Percentiles rank a stretch among this genome's conserved stretches.
Conservation (phyloP, 2,329 filamentous ascomycete species). For the Fusarium heterosporum region DNA sequence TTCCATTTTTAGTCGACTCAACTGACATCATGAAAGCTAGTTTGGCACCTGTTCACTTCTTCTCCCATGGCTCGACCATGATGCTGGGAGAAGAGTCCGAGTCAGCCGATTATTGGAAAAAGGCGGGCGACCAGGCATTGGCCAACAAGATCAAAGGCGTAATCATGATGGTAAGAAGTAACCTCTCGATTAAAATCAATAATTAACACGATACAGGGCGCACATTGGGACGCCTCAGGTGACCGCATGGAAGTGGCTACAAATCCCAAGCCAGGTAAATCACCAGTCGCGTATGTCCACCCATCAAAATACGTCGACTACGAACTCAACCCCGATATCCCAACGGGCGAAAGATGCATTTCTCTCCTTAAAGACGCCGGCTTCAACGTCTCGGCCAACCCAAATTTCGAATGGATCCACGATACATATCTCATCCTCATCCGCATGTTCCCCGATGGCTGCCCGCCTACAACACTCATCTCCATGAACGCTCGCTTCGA, state of each 20-base stretch:
- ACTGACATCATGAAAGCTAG: constrained; percentile 19
- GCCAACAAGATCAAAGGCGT: constrained; percentile 38
- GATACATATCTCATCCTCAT: constrained; percentile 77
- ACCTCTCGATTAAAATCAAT: rapidly evolving
- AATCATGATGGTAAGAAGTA: constrained; percentile 34
- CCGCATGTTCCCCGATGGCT: constrained; percentile 74
- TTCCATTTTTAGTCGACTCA: no score
- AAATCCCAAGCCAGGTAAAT: constrained; percentile 70
- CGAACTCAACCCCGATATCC: constrained; percentile 69
- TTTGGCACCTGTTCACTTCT: constrained; percentile 41
- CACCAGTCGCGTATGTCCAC: constrained; percentile 74
- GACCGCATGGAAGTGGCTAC: constrained; percentile 70
- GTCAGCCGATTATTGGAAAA: constrained; percentile 41
- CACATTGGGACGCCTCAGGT: constrained; percentile 72
- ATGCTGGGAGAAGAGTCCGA: constrained; percentile 43
- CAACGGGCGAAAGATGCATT: constrained; percentile 62
- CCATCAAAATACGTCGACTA: constrained; percentile 74
- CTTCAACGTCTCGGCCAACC: constrained; percentile 65
- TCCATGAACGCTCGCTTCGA: constrained; percentile 44
- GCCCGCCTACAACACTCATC: constrained; percentile 69
- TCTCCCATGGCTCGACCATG: constrained; percentile 45
- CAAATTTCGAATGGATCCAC: constrained; percentile 77
- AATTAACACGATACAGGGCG: constrained; percentile 43
- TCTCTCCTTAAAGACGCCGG: constrained; percentile 61
- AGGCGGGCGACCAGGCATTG: constrained; percentile 39